phyloP scores from a whole-genome alignment of 2,329 filamentous ascomycete species.

The Cladorrhinum sp. region DNA sequence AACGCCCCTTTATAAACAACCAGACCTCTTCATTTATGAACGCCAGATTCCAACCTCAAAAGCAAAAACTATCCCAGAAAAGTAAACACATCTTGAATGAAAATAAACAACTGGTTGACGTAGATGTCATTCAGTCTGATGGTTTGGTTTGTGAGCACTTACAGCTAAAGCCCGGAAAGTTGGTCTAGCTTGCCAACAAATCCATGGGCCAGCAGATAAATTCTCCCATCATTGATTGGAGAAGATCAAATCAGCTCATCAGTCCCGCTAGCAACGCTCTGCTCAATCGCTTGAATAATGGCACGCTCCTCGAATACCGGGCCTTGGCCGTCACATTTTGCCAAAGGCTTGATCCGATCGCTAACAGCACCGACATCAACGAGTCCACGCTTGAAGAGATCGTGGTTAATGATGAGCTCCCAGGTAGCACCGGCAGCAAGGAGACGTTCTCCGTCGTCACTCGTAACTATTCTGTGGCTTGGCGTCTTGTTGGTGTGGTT shows the following conservation, averaged over 20 bases:
- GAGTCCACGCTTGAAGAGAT: constrained; percentile 70
- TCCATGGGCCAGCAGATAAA: too few species aligned
- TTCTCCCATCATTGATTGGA: not conserved
- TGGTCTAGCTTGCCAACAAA: not conserved
- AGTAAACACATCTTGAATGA: not conserved
- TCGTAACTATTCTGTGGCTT: constrained; percentile 66
- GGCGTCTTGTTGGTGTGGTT: constrained; percentile 61
- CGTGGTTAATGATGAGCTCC: constrained; percentile 83
- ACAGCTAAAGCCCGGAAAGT: not conserved
- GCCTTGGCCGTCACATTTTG: constrained; percentile 81
- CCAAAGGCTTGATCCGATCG: constrained; percentile 69
- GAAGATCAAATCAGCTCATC: constrained; percentile 64
- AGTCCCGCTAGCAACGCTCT: constrained; percentile 71
- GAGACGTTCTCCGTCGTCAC: constrained; percentile 64
- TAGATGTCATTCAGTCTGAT: too few species aligned
- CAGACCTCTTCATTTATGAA: not conserved
- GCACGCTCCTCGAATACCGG: constrained; percentile 81
- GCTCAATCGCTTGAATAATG: constrained; percentile 71
- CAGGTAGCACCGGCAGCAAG: constrained; percentile 77
- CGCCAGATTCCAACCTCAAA: not conserved
- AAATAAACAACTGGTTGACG: not conserved
- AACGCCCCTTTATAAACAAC: not conserved
- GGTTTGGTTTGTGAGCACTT: not conserved
- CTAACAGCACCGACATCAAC: constrained; percentile 81
- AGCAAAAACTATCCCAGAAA: not conserved